A percentile compares a stretch with the other conserved stretches of the same genome.
Evolutionary conservation across 1,284 basidiomycete genomes (phyloP).

Genomic region (Porodaedalea pini): DNA sequence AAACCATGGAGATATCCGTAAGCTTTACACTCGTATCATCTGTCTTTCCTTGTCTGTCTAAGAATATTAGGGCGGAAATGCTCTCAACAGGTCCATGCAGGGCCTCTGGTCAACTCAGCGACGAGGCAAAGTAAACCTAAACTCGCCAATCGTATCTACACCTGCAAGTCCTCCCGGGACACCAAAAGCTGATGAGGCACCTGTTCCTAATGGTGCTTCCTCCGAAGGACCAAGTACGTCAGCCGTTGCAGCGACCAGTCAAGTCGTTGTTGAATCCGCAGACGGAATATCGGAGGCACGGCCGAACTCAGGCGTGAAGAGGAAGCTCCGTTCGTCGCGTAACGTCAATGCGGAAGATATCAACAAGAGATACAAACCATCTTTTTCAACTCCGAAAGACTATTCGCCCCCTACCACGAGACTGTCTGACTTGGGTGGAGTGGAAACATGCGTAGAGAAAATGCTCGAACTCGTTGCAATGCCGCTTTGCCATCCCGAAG

Average conservation of each 20-base stretch:
- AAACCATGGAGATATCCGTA: constrained; percentile 23
- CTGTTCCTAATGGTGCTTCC: constrained; percentile 18
- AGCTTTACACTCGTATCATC: constrained; percentile 11
- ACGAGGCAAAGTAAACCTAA: constrained; percentile 62
- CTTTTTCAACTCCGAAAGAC: constrained; percentile 44
- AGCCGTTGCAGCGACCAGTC: constrained; percentile 9
- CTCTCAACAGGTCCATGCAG: constrained; percentile 73
- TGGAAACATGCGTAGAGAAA: constrained; percentile 84
- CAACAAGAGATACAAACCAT: constrained; percentile 52
- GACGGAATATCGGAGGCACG: constrained; percentile 27
- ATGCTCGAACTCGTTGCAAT: constrained; percentile 94
- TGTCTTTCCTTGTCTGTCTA: background rate
- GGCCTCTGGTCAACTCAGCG: constrained; percentile 68
- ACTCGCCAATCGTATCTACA: constrained; percentile 35
- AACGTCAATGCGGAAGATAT: constrained; percentile 40
- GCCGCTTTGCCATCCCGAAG: constrained; percentile 92
- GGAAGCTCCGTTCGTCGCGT: constrained; percentile 55
- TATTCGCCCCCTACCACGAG: constrained; percentile 66
- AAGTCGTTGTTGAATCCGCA: constrained; percentile 20
- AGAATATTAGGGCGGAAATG: constrained; percentile 55
- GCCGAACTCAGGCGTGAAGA: constrained; percentile 40
- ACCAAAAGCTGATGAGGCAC: constrained; percentile 30
- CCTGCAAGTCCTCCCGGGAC: constrained; percentile 27
- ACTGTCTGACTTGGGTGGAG: constrained; percentile 85
- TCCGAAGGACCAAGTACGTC: constrained; percentile 19